Evolutionary conservation across 352 stramenopile genomes (phyloP).

Genomic region (Phytophthora tubulina): DNA sequence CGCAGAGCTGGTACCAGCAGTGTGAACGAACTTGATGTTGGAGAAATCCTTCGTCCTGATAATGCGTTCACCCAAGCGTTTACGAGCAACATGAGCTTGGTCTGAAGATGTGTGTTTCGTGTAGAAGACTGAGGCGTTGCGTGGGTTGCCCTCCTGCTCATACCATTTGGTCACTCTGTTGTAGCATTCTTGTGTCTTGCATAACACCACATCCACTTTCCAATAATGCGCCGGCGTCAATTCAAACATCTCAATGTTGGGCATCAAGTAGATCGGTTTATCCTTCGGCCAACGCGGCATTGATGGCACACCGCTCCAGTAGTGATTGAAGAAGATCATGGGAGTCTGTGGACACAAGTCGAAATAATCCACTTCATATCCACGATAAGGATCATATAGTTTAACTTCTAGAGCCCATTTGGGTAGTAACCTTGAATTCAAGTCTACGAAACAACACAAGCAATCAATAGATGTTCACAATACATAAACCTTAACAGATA

Average conservation of each 20-base stretch:
- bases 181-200: slow-evolving; percentile 64
- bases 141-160: slow-evolving; percentile 53
- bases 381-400: slow-evolving; percentile 34
- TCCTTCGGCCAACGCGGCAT: slow-evolving; percentile 34
- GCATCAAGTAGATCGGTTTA: slow-evolving; percentile 62
- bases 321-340: slow-evolving; percentile 71
- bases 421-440: slow-evolving; percentile 46
- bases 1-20: slow-evolving; percentile 50
- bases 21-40: slow-evolving; percentile 58
- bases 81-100: slow-evolving; percentile 35
- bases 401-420: slow-evolving; percentile 42
- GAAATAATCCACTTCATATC: slow-evolving; percentile 51
- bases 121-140: slow-evolving; percentile 48
- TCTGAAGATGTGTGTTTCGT: slow-evolving; percentile 65
- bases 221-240: slow-evolving; percentile 57
- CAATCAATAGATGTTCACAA: background rate
- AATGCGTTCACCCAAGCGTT: slow-evolving; percentile 23
- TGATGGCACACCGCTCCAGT: slow-evolving; percentile 46
- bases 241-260: slow-evolving; percentile 72
- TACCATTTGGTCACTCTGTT: slow-evolving; percentile 56
- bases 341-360: slow-evolving; percentile 63
- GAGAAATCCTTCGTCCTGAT: slow-evolving; percentile 52
- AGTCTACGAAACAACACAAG: slow-evolving; percentile 27
- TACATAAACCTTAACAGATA: too few species aligned
- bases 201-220: slow-evolving; percentile 61